Evolutionary conservation across 2,329 filamentous ascomycete species (phyloP), one percentile per base, ranked within the genome.

Genomic region (Mariannaea elegans): DNA sequence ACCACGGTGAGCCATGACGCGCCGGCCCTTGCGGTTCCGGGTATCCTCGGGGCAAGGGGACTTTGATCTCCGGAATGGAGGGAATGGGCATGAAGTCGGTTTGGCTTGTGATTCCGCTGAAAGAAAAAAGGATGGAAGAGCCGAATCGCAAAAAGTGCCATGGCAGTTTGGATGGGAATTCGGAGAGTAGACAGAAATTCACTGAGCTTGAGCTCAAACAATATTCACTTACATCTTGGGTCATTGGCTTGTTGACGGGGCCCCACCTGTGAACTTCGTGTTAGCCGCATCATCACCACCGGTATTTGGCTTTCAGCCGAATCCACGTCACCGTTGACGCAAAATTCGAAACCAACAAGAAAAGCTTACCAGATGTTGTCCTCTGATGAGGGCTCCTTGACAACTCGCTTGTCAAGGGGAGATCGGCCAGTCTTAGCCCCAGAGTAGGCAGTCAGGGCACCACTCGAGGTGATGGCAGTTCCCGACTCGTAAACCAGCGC

Each of bases 211-310:
- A 65, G 61, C 52, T 53, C 47, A 60, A 54, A 32, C 56, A 58
- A 42, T 27, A 24, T 27, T 60, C 55, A 67, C 69, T 70, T 90
- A 98, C 95, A 79, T 98, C 94, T 72, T 93, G 87, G 70, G 88
- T 90, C 95, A 99, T 99, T 76, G 94, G 92, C 88, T 98, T 98
- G 87, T 99, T 99, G 71, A 99, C 95, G 56, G 95, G 94, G 74
- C 95, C 95, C 95, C 95, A 98, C 81, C 82, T 84, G 60, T 52
- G 62, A 54, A 65, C 48, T 41, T 56, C 58, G 29, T 63, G 72
- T 77, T 71, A 78, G 72, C 65, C 54, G 48, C 62, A 59, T 60
- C 58, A 32, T 70, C 58, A 65, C 58, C 44, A n/a, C 44, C 29
- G 50, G 44, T 29, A 24, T 31, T 55, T 32, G 24, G 23, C 38